phyloP scores from a whole-genome alignment of 2,329 filamentous ascomycete species.

The Microsporum audouinii region DNA sequence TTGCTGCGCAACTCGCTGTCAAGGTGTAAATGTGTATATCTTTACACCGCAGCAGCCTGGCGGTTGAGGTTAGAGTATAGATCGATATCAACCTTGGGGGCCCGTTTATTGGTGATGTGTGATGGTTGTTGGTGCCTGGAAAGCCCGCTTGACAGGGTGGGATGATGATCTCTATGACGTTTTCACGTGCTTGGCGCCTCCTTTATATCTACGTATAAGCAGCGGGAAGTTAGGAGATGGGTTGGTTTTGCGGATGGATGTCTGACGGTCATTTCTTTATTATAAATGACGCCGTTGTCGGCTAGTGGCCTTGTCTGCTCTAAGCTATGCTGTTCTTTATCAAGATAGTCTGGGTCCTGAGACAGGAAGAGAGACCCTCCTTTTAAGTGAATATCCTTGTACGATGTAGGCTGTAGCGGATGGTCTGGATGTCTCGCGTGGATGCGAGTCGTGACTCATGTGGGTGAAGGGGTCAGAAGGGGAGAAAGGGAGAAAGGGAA shows the following conservation, averaged over 20 bases:
- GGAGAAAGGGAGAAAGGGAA: neutral
- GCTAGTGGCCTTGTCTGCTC: neutral
- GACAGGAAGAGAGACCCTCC: neutral
- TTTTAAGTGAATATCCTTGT: neutral
- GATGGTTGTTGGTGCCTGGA: neutral
- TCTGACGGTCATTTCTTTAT: neutral
- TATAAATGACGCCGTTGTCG: neutral
- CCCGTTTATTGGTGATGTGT: neutral
- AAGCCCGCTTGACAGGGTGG: neutral
- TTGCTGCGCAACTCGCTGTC: neutral
- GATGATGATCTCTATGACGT: constrained; percentile 3
- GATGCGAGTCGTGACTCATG: neutral
- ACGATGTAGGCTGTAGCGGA: neutral
- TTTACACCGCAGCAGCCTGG: neutral
- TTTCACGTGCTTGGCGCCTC: neutral
- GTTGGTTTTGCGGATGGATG: too few relatives aligned
- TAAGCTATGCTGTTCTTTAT: neutral
- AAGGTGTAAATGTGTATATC: neutral
- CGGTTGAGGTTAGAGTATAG: neutral
- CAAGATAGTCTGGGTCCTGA: neutral
- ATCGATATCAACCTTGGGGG: neutral
- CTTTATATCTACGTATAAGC: neutral
- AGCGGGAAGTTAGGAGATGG: too few relatives aligned
- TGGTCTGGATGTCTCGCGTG: neutral
- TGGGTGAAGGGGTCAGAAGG: neutral